Evolutionary conservation across 352 stramenopile species (phyloP), one percentile per base, ranked within the genome.

Genomic region (Blastocystis sp.): DNA sequence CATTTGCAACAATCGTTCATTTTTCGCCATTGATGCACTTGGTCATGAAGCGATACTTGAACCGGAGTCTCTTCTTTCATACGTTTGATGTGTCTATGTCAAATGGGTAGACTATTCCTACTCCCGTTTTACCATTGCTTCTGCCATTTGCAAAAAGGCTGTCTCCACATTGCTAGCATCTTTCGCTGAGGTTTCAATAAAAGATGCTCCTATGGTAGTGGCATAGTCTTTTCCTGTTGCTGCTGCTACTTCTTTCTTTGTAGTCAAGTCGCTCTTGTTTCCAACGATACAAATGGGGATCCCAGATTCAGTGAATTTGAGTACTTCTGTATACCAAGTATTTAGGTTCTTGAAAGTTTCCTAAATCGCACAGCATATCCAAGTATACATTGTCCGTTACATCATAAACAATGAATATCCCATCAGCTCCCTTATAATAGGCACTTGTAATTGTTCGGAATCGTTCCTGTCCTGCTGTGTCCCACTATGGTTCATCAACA

Each of bases 361-460:
- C 77, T 88, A 47, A 18, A 13, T n/a, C 1, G 63, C 0, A 79
- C 9, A 9, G 18, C 3, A 23, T 95, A 59, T 6, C 7, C 34
- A 3, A 53, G 6, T 54, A 13, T 77, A 96, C 93, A 63, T 95
- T 93, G 90, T 97, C 94, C 37, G 94, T 96, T 87, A 97, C 94
- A 87, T 97, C 94, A 90, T 97, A 97, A 43, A 97, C 94, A 15
- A 97, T 90, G 34, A 97, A 89, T 69, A 96, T 96, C n/a, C 93
- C 94, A 92, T 96, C 95, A 1, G 94, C 94, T 8, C 94, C 94
- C 11, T 94, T 92, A 91, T 96, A 97, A 91, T 96, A 97, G 59
- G 94, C 93, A 95, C 87, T 94, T 7, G 87, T 91, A 43, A 91
- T 91, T 53, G 89, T 79, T 56, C 90, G 76, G 68, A 92, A 92